phyloP scores from a whole-genome alignment of 495 filamentous ascomycete genomes.

The Melanomma pulvis-pyrius region DNA sequence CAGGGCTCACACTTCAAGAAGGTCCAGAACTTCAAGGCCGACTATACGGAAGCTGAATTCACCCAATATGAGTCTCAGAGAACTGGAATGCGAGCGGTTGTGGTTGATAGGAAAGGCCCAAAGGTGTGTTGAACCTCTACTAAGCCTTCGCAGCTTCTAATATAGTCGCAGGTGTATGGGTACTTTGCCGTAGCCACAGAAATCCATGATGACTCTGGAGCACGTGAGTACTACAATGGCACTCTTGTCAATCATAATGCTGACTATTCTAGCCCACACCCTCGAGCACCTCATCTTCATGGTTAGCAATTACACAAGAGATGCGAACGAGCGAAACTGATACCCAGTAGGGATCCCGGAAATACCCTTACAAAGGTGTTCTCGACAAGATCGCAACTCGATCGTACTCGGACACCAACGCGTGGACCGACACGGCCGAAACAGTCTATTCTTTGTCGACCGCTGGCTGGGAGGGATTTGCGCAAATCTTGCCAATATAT shows the following conservation, averaged over 20 bases:
- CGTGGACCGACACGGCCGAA: constrained; percentile 92
- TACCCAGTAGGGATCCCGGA: constrained; percentile 73
- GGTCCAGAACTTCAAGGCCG: constrained; percentile 79
- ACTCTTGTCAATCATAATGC: background rate
- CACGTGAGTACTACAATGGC: constrained; percentile 50
- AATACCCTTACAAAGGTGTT: constrained; percentile 90
- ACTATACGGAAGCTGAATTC: constrained; percentile 83
- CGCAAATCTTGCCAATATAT: constrained; percentile 90
- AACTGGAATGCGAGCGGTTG: constrained; percentile 91
- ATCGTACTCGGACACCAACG: constrained; percentile 92
- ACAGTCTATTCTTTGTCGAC: constrained; percentile 96
- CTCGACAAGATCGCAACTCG: constrained; percentile 91
- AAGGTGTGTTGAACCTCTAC: constrained; percentile 53
- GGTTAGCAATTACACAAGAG: constrained; percentile 42
- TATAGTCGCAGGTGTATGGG: constrained; percentile 62
- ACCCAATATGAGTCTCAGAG: constrained; percentile 85
- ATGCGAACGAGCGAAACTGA: background rate
- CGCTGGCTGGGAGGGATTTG: constrained; percentile 95
- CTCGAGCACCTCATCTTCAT: constrained; percentile 97
- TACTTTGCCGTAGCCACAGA: constrained; percentile 96
- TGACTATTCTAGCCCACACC: constrained; percentile 64
- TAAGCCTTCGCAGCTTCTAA: background rate
- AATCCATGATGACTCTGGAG: constrained; percentile 94
- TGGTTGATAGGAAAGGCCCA: constrained; percentile 88
- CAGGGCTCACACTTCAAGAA: constrained; percentile 67